Evolutionary conservation across 352 stramenopile genomes (phyloP), one percentile per base, ranked within the genome.

Genomic region (Phytopythium oedochilum): DNA sequence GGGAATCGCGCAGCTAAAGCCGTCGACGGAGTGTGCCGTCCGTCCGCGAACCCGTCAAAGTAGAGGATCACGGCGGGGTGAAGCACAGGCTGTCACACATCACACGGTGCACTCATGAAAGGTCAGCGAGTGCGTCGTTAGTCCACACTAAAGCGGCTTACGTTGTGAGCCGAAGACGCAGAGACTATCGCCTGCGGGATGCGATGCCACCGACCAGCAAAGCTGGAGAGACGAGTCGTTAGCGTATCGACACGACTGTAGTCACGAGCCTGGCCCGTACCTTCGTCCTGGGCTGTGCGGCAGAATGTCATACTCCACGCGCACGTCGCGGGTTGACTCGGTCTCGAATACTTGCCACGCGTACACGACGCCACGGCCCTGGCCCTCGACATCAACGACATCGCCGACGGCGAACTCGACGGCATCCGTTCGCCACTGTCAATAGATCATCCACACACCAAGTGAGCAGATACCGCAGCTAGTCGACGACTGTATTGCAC

Each of bases 21-120:
- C 25, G 57, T 43, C n/a, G 77, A 94, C 12, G 77, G 70, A n/a
- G 83, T 48, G 48, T 94, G 75, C 11, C 74, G 71, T 1, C 73
- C 78, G 47, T 72, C 53, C 28, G 70, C 64, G 51, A 89, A 94
- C 3, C 78, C 70, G 55, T 94, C 84, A 55, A 94, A 94, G 55
- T 87, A 87, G 23, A 92, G 60, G 15, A 94, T 66, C 2, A 91
- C 55, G 3, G 67, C 82, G 14, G 78, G 76, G 43, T 92, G 82
- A 43, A 71, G 57, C 28, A 92, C 64, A 17, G 78, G 59, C 81
- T 91, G 34, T 4, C 64, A 23, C 22, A 7, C 40, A 44, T 15
- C 31, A 26, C 20, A 39, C 14, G 12, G 51, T 45, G 46, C 26
- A 43, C 22, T 53, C 18, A 18, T n/a, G 26, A 23, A 7, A 29